Evolutionary conservation across 306 rosid species (phyloP).

Genomic region (Trifolium dubium): DNA sequence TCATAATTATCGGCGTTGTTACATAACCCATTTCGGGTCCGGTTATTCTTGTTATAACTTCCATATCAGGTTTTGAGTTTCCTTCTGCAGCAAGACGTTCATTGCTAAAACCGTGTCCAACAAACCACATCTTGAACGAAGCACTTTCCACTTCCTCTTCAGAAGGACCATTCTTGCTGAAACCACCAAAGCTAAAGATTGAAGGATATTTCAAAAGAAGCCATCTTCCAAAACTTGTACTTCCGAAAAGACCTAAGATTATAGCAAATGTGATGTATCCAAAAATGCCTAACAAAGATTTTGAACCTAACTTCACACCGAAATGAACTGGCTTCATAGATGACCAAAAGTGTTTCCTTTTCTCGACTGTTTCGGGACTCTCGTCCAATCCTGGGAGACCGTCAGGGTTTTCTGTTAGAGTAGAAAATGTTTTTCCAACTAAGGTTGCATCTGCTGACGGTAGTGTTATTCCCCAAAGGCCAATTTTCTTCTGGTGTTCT

Average conservation of each 20-base stretch:
- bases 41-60: slow-evolving; percentile 75
- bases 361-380: slow-evolving; percentile 51
- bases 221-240: slow-evolving; percentile 63
- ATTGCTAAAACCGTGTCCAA: slow-evolving; percentile 69
- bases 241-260: slow-evolving; percentile 69
- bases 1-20: slow-evolving; percentile 76
- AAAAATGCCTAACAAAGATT: slow-evolving; percentile 58
- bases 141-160: slow-evolving; percentile 79
- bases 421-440: slow-evolving; percentile 71
- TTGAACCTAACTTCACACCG: slow-evolving; percentile 72
- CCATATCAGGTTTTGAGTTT: slow-evolving; percentile 67
- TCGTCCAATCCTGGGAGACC: slow-evolving; percentile 80
- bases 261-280: slow-evolving; percentile 51
- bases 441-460: slow-evolving; percentile 85
- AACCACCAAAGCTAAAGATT: slow-evolving; percentile 72
- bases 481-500: slow-evolving; percentile 74
- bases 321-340: slow-evolving; percentile 77
- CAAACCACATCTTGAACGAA: slow-evolving; percentile 88
- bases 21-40: slow-evolving; percentile 91
- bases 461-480: slow-evolving; percentile 73
- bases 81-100: slow-evolving; percentile 46
- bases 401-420: slow-evolving; percentile 54
- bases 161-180: slow-evolving; percentile 76
- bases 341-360: slow-evolving; percentile 74
- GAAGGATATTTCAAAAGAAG: slow-evolving; percentile 84